phyloP scores from a whole-genome alignment of 495 filamentous ascomycete species.

The Penicillium arizonense region DNA sequence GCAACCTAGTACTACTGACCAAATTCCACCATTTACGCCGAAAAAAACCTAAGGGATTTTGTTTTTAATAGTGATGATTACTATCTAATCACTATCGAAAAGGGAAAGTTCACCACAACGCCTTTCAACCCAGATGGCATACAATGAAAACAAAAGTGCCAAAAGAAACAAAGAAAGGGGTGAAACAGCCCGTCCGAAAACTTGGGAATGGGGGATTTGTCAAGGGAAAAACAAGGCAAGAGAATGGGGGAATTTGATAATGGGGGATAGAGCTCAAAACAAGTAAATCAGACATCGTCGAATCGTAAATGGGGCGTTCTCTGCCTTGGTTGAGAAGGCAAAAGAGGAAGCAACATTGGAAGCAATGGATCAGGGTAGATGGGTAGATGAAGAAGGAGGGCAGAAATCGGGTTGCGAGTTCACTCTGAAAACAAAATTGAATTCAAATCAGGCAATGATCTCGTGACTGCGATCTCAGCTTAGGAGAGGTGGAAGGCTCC shows the following conservation, averaged over 20 bases:
- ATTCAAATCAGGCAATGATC: too few relatives aligned
- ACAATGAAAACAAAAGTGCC: conserved; percentile 6
- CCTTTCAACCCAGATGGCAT: conserved; percentile 20
- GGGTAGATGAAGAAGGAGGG: not conserved
- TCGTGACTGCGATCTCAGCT: not conserved
- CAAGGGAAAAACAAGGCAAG: too few relatives aligned
- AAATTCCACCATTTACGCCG: too few relatives aligned
- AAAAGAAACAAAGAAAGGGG: conserved; percentile 10
- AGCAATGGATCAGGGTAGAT: not conserved
- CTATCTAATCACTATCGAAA: conserved; percentile 37
- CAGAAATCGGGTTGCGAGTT: not conserved
- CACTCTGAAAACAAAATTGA: too few relatives aligned
- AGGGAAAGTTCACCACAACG: conserved; percentile 18
- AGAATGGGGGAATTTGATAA: not conserved
- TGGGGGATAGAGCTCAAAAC: conserved; percentile 16
- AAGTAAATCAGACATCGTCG: conserved; percentile 21
- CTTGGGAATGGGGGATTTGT: conserved; percentile 3
- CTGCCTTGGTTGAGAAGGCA: conserved; percentile 1
- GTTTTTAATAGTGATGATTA: conserved; percentile 22
- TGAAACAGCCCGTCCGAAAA: conserved; percentile 22
- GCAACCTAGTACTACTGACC: too few relatives aligned
- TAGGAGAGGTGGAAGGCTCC: conserved; percentile 97
- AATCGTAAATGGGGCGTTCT: conserved; percentile 13
- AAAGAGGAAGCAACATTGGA: not conserved
- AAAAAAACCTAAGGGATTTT: too few relatives aligned